Evolutionary conservation across 2,329 filamentous ascomycete species (phyloP), one percentile per base, ranked within the genome.

Genomic region (Periglandula ipomoeae): DNA sequence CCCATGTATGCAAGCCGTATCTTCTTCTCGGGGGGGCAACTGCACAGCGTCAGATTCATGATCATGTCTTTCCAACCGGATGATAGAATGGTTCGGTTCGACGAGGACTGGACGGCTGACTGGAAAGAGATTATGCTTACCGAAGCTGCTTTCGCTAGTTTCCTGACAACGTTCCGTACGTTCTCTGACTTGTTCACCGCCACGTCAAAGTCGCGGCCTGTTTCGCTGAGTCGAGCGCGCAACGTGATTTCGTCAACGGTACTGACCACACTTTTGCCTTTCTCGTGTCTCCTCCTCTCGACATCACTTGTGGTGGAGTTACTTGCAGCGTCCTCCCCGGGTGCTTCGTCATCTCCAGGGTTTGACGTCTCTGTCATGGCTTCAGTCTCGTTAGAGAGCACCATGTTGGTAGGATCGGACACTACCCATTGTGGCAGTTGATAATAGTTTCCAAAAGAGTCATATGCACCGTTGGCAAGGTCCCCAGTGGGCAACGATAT

Each of bases 1-100:
- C 90, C 90, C 65, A 93, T 76, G 63, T 95, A 94, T 19, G 81
- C 83, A 51, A 95, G 77, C 47, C 81, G 80, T 45, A 95, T 71
- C 43, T 73, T 77, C 52, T 79, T 80, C 40, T 70, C 70, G 7
- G 71, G 61, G n/a, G 2, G 75, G 65, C 27, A 90, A 69, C 84
- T 85, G 26, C 19, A 22, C 6, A 27, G 34, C 3, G 39, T 42
- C n/a, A 42, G 39, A 10, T 27, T n/a, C n/a, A n/a, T n/a, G n/a
- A n/a, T n/a, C n/a, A n/a, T n/a, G n/a, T n/a, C n/a, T n/a, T n/a
- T n/a, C n/a, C n/a, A n/a, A n/a, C n/a, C n/a, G n/a, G 15, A 17
- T 40, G 22, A 20, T 15, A 23, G 20, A 43, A 26, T 13, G 24
- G 17, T 42, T 15, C 5, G 19, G 30, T 32, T 10, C n/a, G 19